Evolutionary conservation across 2,329 filamentous ascomycete genomes (phyloP).

Genomic region (Nakataea oryzae): DNA sequence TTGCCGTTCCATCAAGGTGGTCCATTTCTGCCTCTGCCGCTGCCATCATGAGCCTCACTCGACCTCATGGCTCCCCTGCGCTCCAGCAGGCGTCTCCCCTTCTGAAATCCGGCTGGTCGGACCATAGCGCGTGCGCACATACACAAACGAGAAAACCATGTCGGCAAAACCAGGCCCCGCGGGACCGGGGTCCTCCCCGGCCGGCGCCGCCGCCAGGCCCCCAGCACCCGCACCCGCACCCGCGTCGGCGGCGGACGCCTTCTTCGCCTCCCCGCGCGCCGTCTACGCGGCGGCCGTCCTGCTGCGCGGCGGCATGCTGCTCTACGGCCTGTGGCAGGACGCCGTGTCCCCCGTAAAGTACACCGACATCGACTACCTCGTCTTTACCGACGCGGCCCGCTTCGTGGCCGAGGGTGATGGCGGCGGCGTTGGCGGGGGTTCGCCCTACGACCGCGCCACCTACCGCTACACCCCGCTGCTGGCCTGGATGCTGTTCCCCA

Average conservation of each 20-base stretch:
- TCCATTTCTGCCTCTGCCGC: background rate
- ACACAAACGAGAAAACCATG: background rate
- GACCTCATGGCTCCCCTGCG: background rate
- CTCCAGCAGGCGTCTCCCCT: background rate
- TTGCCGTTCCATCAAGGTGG: background rate
- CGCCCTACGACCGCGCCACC: conserved; percentile 82
- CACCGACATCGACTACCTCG: conserved; percentile 97
- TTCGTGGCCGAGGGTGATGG: conserved; percentile 44
- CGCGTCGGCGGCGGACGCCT: conserved; percentile 12
- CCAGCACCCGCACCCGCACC: background rate
- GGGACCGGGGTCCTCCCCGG: background rate
- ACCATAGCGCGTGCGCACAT: background rate
- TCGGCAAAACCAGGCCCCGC: background rate
- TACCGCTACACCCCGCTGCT: conserved; percentile 95
- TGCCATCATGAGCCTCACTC: background rate
- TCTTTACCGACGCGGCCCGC: conserved; percentile 91
- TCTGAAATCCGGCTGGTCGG: background rate
- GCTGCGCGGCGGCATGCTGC: conserved; percentile 62
- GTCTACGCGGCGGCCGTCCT: conserved; percentile 48
- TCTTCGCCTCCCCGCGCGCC: conserved; percentile 28
- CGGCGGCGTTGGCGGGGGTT: conserved; percentile 31
- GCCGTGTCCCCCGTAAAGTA: conserved; percentile 88
- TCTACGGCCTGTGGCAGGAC: conserved; percentile 91
- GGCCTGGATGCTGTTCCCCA: conserved; percentile 83
- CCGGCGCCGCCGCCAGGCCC: no score